Evolutionary conservation across 164 flowering plant genomes (phyloP), one percentile per base, ranked within the genome.

Genomic region (Dillenia turbinata): DNA sequence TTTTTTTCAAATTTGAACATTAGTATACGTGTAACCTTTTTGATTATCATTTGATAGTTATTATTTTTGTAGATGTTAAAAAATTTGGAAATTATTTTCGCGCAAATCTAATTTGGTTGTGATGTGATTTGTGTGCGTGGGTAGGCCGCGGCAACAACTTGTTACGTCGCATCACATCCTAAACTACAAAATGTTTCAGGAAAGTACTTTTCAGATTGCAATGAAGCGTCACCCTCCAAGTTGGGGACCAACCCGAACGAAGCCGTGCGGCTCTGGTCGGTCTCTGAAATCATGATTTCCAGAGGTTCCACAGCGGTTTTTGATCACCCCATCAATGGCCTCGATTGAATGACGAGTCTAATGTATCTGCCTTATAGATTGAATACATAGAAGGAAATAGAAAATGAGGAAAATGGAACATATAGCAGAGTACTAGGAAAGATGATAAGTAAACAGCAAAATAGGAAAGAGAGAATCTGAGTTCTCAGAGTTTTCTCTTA

Each of bases 91-190:
- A 24, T 17, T 53, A 16, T 8, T 15, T 2, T 16, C 48, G 9
- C 12, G 3, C 6, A 16, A 47, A 50, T 43, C 19, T 16, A 3
- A 22, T 54, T 33, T 33, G 40, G 40, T 0, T 33, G 40, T 33
- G 40, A 26, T 26, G 40, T 33, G 40, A 33, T 33, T 33, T 33
- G 6, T 33, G 40, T 33, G 6, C 5, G 40, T 33, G 40, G 40
- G 40, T 33, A 92, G 96, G 99, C 97, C 49, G 97, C 99, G n/a
- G 96, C 99, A 1, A 95, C 97, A 0, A 89, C 94, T 9, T 95
- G 99, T 60, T 95, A 92, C 61, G 97, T 85, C 0, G 99, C 97
- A 5, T 87, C 92, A 0, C 78, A 88, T 68, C 87, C 90, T 2
- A 82, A 79, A 16, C 66, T 90, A 2, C 10, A 9, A 5, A 77